Percentiles rank a stretch among this genome's conserved stretches.
phyloP scores from a whole-genome alignment of 2,329 filamentous ascomycete species.

The Fusarium chaquense region DNA sequence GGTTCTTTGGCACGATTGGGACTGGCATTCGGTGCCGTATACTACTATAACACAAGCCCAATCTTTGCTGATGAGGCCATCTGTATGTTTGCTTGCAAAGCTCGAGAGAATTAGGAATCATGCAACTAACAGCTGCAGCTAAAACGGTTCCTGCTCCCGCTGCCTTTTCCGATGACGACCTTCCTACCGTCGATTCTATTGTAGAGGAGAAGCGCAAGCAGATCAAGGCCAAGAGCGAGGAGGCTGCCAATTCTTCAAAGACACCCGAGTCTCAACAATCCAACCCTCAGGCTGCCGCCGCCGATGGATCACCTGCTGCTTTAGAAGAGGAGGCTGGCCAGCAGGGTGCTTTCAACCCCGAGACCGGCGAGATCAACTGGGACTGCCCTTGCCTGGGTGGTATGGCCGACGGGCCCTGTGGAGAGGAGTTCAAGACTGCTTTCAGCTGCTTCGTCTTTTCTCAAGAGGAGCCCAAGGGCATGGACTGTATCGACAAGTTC shows the following conservation, averaged over 20 bases:
- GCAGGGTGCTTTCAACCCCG: slow-evolving; percentile 95
- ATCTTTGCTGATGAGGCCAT: slow-evolving; percentile 86
- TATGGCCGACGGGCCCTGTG: slow-evolving; percentile 96
- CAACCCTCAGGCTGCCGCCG: slow-evolving; percentile 44
- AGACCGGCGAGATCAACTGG: slow-evolving; percentile 99
- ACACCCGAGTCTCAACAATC: slow-evolving; percentile 46
- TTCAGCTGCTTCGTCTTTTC: slow-evolving; percentile 99
- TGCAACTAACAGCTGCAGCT: slow-evolving; percentile 41
- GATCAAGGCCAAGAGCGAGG: slow-evolving; percentile 51
- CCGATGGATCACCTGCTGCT: slow-evolving; percentile 59
- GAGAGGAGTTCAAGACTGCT: slow-evolving; percentile 92
- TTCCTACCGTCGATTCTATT: slow-evolving; percentile 75
- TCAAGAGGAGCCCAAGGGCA: slow-evolving; percentile 93
- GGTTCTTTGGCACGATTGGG: slow-evolving; percentile 79
- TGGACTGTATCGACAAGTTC: slow-evolving; percentile 98
- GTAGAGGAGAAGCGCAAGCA: slow-evolving; percentile 72
- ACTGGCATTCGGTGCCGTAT: slow-evolving; percentile 80
- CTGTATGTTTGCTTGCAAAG: slow-evolving; percentile 66
- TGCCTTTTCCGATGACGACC: slow-evolving; percentile 67
- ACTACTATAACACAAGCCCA: slow-evolving; percentile 93
- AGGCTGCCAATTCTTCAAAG: slow-evolving; percentile 37
- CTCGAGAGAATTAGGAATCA: background rate
- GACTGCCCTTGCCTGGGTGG: slow-evolving; percentile 97
- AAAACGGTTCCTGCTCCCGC: slow-evolving; percentile 57
- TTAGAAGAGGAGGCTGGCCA: slow-evolving; percentile 85